Evolutionary conservation across 768 basidiomycete genomes (phyloP).

Genomic region (Lactarius indigo): DNA sequence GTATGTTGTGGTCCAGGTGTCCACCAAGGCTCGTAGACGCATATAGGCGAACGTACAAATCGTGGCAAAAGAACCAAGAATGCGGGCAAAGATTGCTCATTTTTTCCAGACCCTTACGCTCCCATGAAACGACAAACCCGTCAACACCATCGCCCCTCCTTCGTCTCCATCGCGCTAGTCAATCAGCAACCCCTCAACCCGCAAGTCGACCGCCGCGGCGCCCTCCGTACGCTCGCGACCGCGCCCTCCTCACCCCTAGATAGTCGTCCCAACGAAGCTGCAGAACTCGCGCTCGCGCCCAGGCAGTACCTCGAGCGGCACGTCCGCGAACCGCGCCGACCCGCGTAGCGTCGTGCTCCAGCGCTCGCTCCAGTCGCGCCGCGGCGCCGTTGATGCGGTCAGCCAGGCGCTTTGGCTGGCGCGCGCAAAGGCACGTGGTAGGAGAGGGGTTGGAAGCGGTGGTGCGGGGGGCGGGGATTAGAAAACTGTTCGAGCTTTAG

Average conservation of each 20-base stretch:
- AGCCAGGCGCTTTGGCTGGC: conserved; percentile 73
- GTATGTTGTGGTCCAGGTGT: too few species aligned
- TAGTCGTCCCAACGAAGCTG: conserved; percentile 71
- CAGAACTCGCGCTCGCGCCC: conserved; percentile 75
- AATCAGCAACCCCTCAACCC: conserved; percentile 14
- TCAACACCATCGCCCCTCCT: conserved; percentile 11
- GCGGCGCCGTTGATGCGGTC: conserved; percentile 39
- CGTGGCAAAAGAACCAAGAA: neutral
- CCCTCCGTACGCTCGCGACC: conserved; percentile 24
- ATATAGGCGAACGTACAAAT: too few species aligned
- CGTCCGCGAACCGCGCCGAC: conserved; percentile 63
- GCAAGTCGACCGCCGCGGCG: conserved; percentile 16
- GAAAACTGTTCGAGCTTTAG: conserved; percentile 16
- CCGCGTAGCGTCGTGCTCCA: conserved; percentile 57
- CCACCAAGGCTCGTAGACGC: too few species aligned
- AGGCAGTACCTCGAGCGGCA: conserved; percentile 73
- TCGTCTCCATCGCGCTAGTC: neutral
- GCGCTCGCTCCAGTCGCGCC: conserved; percentile 40
- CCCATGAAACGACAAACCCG: conserved; percentile 22
- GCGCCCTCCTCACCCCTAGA: conserved; percentile 16
- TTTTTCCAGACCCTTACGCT: conserved; percentile 17
- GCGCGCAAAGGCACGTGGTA: conserved; percentile 69
- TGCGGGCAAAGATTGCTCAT: neutral
- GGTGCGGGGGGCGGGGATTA: conserved; percentile 55
- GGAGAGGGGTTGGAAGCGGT: conserved; percentile 62